These are phyloP conservation scores for Penicillium nucicola DNA, from an alignment of 495 filamentous ascomycete species.

Conservation along the genomic window DNA sequence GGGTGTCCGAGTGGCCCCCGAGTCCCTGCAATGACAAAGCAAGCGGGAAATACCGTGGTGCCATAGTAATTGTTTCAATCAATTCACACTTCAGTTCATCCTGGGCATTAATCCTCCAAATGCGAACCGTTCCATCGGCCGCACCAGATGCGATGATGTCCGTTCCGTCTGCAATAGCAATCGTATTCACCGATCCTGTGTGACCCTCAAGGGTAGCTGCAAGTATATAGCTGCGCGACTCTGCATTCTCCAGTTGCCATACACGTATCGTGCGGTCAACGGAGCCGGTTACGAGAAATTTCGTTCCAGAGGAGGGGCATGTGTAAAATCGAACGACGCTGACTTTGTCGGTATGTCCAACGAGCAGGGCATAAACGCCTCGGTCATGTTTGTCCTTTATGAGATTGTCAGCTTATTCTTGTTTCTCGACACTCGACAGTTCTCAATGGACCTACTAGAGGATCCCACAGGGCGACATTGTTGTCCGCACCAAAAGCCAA, in stretches of 20 bases:
- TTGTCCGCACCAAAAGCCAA: conserved; percentile 87
- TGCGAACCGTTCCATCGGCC: conserved; percentile 77
- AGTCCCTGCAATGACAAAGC: conserved; percentile 63
- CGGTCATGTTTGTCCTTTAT: conserved; percentile 43
- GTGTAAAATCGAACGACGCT: conserved; percentile 80
- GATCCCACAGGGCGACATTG: conserved; percentile 87
- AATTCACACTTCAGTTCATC: conserved; percentile 39
- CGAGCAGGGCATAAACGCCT: conserved; percentile 68
- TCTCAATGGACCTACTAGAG: conserved; percentile 57
- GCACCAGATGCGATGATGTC: conserved; percentile 68
- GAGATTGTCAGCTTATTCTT: conserved; percentile 8
- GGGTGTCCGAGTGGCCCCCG: conserved; percentile 44
- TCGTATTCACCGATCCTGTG: conserved; percentile 72
- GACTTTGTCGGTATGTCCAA: conserved; percentile 77
- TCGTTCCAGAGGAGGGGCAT: conserved; percentile 40
- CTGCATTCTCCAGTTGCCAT: conserved; percentile 50
- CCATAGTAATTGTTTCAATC: conserved; percentile 69
- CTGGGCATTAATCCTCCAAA: conserved; percentile 61
- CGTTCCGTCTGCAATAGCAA: conserved; percentile 53
- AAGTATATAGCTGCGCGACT: conserved; percentile 32
- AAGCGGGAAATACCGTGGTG: conserved; percentile 77
- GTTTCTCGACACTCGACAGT: neutral
- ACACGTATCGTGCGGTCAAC: conserved; percentile 75
- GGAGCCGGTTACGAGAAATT: conserved; percentile 72
- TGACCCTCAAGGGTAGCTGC: conserved; percentile 59